These are phyloP conservation scores for Wickerhamiella cacticola DNA, from an alignment of 805 yeast species.

Conservation along the genomic window DNA sequence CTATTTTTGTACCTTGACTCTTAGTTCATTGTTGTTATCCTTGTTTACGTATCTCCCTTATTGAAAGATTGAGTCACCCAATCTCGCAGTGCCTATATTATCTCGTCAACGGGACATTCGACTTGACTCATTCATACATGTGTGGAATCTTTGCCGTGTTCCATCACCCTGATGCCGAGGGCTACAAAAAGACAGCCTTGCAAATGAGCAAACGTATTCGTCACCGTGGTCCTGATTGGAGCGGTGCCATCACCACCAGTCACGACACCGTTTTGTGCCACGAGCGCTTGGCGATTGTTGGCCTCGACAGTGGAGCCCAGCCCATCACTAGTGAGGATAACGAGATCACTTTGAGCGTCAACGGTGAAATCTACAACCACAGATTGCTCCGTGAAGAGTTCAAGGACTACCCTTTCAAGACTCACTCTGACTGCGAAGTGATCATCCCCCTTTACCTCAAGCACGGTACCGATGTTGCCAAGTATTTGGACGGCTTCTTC, in stretches of 20 bases:
- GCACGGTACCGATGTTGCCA: slow-evolving; percentile 83
- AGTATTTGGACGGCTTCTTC: slow-evolving; percentile 93
- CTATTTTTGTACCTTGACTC: too few species aligned
- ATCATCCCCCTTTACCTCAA: slow-evolving; percentile 85
- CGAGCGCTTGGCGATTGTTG: slow-evolving; percentile 96
- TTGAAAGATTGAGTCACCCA: not conserved
- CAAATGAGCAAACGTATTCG: slow-evolving; percentile 84
- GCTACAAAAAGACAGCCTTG: slow-evolving; percentile 76
- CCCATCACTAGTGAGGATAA: slow-evolving; percentile 80
- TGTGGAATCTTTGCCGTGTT: slow-evolving; percentile 97
- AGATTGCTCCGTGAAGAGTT: slow-evolving; percentile 71
- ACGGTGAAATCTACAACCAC: slow-evolving; percentile 98
- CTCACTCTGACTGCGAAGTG: slow-evolving; percentile 93
- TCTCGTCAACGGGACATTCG: not conserved
- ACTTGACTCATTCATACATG: slow-evolving; percentile 36
- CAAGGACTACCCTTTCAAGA: slow-evolving; percentile 62
- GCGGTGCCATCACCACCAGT: slow-evolving; percentile 62
- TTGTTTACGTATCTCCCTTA: too few species aligned
- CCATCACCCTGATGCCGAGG: slow-evolving; percentile 64
- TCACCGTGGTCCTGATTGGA: slow-evolving; percentile 99
- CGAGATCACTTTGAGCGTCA: slow-evolving; percentile 65
- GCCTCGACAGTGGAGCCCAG: slow-evolving; percentile 96
- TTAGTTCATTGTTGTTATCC: too few species aligned
- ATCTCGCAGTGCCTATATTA: not conserved
- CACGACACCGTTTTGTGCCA: slow-evolving; percentile 79